These are phyloP conservation scores for Pinguiococcus pyrenoidosus DNA, from an alignment of 108 stramenopile species.

Conservation along the genomic window DNA sequence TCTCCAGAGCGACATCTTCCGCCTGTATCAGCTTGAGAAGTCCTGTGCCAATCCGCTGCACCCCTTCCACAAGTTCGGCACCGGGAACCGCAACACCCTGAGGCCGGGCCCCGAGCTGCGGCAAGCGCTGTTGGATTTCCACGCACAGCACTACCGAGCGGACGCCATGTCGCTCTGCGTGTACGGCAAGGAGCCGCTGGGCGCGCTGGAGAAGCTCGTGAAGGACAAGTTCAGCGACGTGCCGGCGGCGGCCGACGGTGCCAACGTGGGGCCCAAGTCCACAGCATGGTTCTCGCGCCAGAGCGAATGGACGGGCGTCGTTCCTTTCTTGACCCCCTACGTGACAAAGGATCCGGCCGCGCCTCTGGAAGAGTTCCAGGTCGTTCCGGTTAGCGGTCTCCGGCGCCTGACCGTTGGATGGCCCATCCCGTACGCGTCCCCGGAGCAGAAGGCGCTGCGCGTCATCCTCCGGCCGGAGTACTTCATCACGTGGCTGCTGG, in stretches of 20 bases:
- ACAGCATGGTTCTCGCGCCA: no score
- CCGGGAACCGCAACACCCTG: constrained; percentile 57
- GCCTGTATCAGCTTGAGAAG: constrained; percentile 71
- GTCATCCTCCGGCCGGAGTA: constrained; percentile 20
- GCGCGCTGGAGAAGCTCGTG: constrained; percentile 27
- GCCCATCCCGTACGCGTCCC: constrained; percentile 52
- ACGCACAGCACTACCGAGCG: constrained; percentile 29
- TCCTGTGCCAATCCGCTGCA: constrained; percentile 61
- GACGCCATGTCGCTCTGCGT: constrained; percentile 26
- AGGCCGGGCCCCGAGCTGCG: constrained; percentile 17
- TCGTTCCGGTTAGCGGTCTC: constrained; percentile 61
- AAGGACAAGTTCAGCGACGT: constrained; percentile 12
- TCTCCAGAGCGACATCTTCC: constrained; percentile 67
- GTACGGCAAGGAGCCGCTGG: constrained; percentile 20
- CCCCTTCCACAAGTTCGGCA: constrained; percentile 79
- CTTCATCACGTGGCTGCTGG: constrained; percentile 60
- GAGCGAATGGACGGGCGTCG: no score
- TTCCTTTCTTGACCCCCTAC: no score
- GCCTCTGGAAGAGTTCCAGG: no score
- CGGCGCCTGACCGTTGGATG: constrained; percentile 57
- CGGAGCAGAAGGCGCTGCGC: constrained; percentile 28
- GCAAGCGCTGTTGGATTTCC: constrained; percentile 19
- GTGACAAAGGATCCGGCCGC: no score
- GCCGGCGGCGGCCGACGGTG: background rate
- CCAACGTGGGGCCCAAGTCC: no score